Evolutionary conservation across 805 yeast species (phyloP).

Genomic region (Yarrowia sp.): DNA sequence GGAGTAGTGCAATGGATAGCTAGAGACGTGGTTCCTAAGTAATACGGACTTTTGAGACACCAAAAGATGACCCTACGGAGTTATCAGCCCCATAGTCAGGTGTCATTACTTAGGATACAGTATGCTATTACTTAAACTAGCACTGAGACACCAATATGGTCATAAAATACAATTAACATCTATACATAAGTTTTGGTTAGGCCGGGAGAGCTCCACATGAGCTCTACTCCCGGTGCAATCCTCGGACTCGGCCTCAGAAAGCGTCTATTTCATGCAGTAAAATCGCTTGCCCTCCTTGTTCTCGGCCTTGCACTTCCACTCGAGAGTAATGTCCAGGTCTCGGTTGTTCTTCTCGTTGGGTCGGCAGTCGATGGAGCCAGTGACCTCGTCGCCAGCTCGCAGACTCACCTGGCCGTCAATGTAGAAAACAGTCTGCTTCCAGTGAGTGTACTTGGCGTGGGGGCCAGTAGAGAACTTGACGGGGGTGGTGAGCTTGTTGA

Average conservation of each 20-base stretch:
- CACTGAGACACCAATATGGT: no score
- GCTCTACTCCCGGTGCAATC: no score
- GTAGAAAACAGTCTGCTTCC: conserved; percentile 98
- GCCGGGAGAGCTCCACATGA: no score
- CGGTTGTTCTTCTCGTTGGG: conserved; percentile 82
- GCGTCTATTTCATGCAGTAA: conserved; percentile 20
- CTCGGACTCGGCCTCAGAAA: no score
- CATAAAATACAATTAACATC: not conserved
- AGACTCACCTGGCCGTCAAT: conserved; percentile 74
- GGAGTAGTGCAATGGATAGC: not conserved
- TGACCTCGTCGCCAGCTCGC: conserved; percentile 69
- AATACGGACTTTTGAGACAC: not conserved
- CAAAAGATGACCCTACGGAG: no score
- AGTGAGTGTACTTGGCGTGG: conserved; percentile 88
- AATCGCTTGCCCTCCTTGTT: conserved; percentile 28
- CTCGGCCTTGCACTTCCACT: conserved; percentile 48
- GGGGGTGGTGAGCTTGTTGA: conserved; percentile 51
- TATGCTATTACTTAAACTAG: no score
- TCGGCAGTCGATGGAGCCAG: conserved; percentile 66
- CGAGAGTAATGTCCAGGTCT: conserved; percentile 78
- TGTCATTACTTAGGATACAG: no score
- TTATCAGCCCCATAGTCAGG: no score
- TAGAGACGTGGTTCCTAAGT: not conserved
- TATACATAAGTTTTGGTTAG: not conserved
- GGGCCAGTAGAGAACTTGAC: conserved; percentile 92